phyloP scores from a whole-genome alignment of 2,329 filamentous ascomycete species.

The Ceratocystis papillata region DNA sequence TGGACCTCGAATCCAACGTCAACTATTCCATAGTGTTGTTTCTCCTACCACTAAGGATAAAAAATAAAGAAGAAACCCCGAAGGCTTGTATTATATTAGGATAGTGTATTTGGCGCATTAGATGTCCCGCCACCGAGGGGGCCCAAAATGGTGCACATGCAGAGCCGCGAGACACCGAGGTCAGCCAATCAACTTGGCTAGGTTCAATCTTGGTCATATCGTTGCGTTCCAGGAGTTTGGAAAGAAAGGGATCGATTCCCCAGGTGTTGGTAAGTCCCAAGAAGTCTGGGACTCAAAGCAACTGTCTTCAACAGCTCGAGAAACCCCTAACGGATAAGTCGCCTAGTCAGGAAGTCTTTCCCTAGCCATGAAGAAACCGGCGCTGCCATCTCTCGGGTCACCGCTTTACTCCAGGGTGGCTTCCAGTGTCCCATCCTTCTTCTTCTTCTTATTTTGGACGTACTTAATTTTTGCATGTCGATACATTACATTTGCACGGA shows the following conservation, averaged over 20 bases:
- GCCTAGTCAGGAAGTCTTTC: background rate
- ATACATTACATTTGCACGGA: no score
- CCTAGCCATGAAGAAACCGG: background rate
- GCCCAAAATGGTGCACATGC: background rate
- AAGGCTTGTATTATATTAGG: background rate
- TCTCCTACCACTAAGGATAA: background rate
- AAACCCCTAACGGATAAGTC: slow-evolving; percentile 48
- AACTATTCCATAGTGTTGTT: background rate
- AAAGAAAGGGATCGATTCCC: slow-evolving; percentile 87
- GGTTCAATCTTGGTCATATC: slow-evolving; percentile 73
- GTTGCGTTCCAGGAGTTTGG: slow-evolving; percentile 87
- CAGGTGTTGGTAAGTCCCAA: slow-evolving; percentile 96
- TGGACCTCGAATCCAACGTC: background rate
- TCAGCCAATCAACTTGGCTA: slow-evolving; percentile 33
- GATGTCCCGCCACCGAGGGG: no score
- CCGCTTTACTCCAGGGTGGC: slow-evolving; percentile 31
- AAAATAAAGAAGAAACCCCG: slow-evolving; percentile 10
- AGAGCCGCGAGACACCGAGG: background rate
- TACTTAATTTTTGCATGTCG: no score
- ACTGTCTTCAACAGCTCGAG: slow-evolving; percentile 61
- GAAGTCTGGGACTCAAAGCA: slow-evolving; percentile 55
- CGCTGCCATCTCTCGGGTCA: background rate
- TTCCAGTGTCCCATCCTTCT: slow-evolving; percentile 34
- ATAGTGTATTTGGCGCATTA: background rate
- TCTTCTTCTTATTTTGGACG: slow-evolving; percentile 47